Base-by-base conservation (phyloP, 148 eudicot genomes). In the Hydrangea macrophylla region DNA sequence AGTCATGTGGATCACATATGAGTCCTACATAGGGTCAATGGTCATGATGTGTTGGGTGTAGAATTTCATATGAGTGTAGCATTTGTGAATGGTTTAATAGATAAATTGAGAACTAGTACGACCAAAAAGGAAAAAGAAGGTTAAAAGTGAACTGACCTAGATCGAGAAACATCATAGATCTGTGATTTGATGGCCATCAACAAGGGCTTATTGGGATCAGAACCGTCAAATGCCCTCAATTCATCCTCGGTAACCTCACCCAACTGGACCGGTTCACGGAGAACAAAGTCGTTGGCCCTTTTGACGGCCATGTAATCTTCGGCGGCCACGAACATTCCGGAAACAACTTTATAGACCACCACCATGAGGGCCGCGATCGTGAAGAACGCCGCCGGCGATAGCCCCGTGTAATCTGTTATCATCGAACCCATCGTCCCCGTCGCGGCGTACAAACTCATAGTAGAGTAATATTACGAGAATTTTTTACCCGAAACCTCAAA, bases 131-230 rank as follows among this genome's bases (percentile, higher is more conserved):
- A n/a, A n/a, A n/a, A n/a, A n/a, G n/a, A n/a, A n/a, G n/a, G n/a
- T n/a, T n/a, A n/a, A n/a, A n/a, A n/a, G n/a, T n/a, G n/a, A n/a
- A n/a, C n/a, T n/a, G n/a, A n/a, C n/a, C n/a, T n/a, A n/a, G n/a
- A n/a, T n/a, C n/a, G n/a, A n/a, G n/a, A n/a, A n/a, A n/a, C n/a
- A n/a, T n/a, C n/a, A n/a, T n/a, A n/a, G n/a, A n/a, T n/a, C n/a
- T 85, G 80, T 0, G 88, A 90, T 69, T 80, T 81, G 35, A 88
- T 86, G 1, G 90, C 88, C 82, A 88, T 88, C 35, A 88, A 58
- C 65, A 88, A 60, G 4, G 94, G 94, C 74, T 86, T 88, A 3
- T 68, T 64, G 0, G 88, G 83, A 62, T 84, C 86, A 25, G 88
- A 78, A 5, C 94, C 94, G 54, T 86, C 80, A 28, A 78, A 88